Base-by-base conservation (phyloP, 306 rosid species). In the Vigna trinervia region DNA sequence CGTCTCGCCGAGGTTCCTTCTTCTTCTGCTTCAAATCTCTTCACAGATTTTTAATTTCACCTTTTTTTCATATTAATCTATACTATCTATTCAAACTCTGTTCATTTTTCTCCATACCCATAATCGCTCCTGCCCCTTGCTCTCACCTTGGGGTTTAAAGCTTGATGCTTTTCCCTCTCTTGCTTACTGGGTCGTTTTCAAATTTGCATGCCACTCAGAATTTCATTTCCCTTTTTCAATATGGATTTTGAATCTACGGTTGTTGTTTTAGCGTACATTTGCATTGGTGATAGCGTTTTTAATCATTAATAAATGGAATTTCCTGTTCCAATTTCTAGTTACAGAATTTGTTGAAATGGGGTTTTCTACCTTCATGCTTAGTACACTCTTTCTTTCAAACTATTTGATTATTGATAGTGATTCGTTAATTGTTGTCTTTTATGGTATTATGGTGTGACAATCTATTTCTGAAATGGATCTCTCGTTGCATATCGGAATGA, bases 381-480 rank as follows among this genome's bases (percentile, higher is more conserved):
- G 34, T 20, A 11, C 4, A 39, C 50, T 30, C 1, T 23, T 34
- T 54, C 20, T 56, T 72, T 12, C 32, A 39, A 82, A 62, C 43
- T 46, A 6, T 77, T 52, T 54, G 51, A 36, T 69, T 70, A 14
- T 76, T 60, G 19, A 12, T 63, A 59, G 20, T 51, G 57, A 13
- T 75, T 76, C 17, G 59, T 76, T 71, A 36, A 51, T 4, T 50
- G 43, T 48, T 76, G 45, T 8, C 76, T 74, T 62, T 19, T 66
- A 43, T 76, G 61, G 61, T 23, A n/a, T 63, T 57, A 50, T 73
- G 64, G 12, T 34, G 68, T 71, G 68, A 6, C 30, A 62, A 22
- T 54, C 17, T 46, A 65, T 47, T 57, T 53, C 36, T 61, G 69
- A 62, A 78, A 68, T 78, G 32, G 61, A 48, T 76, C n/a, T 39